Base-by-base conservation (phyloP, 345 rosid genomes). In the Aquilaria malaccensis region DNA sequence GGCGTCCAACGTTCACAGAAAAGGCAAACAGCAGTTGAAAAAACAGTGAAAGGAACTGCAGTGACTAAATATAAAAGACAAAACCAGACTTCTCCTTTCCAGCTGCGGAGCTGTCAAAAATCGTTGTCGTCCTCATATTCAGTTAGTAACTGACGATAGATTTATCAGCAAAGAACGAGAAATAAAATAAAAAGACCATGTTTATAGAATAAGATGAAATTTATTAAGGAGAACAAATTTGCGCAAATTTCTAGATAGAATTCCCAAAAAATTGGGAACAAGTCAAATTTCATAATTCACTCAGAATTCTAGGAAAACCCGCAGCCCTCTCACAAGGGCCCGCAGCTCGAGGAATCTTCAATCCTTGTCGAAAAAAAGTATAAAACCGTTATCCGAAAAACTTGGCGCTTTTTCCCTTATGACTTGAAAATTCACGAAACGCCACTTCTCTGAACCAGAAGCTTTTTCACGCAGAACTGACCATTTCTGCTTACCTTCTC, bases 261-360 rank as follows among this genome's bases (percentile, higher is more conserved):
- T 41, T 52, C 45, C 60, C 46, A 41, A 53, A 60, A 71, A 62
- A 69, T 59, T 15, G 56, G 10, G 46, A 46, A 29, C 3, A 65
- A 59, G 73, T 70, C 69, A 75, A 77, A 29, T 6, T 58, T 58
- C 58, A 13, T 29, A 12, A 62, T 52, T 62, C 53, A 49, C 72
- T 59, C 61, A 66, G 69, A 70, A 74, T 54, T 67, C 66, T 68
- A 67, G 68, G 60, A 72, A 64, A 22, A 14, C 59, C 56, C 29
- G 30, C 55, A 58, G 51, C 11, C 65, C 59, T 65, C 52, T 59
- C 53, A 37, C 69, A 70, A 65, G 30, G 53, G 74, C 77, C 80
- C 86, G 75, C 70, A 64, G 63, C 76, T 76, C 83, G 76, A 84
- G 80, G 80, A 74, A 62, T 33, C 32, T 67, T 69, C 50, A 51